These are phyloP conservation scores for Lenwebbia sp. DNA, from an alignment of 345 rosid genomes.

Conservation along the genomic window DNA sequence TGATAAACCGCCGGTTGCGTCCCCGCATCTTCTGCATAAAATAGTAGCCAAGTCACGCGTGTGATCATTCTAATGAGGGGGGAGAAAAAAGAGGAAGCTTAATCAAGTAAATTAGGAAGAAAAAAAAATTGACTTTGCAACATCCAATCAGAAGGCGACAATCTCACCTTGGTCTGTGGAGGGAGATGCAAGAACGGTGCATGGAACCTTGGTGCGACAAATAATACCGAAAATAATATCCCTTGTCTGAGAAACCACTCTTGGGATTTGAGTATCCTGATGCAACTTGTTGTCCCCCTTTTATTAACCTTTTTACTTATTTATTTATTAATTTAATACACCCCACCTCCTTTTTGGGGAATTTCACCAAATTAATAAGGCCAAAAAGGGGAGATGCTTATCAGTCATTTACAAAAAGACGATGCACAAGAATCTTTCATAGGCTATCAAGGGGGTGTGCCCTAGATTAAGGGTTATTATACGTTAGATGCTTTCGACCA, in stretches of 20 bases:
- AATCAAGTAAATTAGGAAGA: neutral
- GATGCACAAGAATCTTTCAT: neutral
- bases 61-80: neutral
- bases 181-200: neutral
- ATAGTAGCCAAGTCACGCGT: neutral
- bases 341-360: neutral
- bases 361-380: neutral
- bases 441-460: neutral
- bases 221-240: neutral
- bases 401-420: neutral
- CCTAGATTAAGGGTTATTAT: neutral
- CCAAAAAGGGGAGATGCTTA: neutral
- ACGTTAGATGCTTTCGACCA: neutral
- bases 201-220: neutral
- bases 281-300: conserved; percentile 5
- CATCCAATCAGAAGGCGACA: neutral
- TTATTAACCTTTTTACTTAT: neutral
- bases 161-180: neutral
- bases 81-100: neutral
- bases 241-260: conserved; percentile 5
- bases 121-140: neutral
- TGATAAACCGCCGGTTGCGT: neutral
- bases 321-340: neutral
- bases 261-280: conserved; percentile 9
- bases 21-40: neutral